A percentile compares a stretch with the other conserved stretches of the same genome.
phyloP scores from a whole-genome alignment of 352 stramenopile species.

The Phytophthora litchii region DNA sequence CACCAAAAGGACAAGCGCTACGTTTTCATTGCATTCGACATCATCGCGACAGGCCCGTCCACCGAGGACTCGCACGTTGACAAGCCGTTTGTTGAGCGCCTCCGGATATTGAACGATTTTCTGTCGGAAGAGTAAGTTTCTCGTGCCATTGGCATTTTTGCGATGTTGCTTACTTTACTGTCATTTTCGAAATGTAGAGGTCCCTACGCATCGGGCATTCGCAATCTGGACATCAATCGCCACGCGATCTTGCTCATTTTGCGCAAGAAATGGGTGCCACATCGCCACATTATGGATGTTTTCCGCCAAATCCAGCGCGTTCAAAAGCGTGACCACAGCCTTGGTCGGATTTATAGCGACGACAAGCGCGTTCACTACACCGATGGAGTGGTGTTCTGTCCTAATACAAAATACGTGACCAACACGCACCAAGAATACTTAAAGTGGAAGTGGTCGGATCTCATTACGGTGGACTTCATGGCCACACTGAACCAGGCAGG shows the following conservation, averaged over 20 bases:
- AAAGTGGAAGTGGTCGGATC: slow-evolving; percentile 93
- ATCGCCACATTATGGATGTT: slow-evolving; percentile 83
- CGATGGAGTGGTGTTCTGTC: slow-evolving; percentile 91
- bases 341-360: slow-evolving; percentile 82
- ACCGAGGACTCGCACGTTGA: slow-evolving; percentile 78
- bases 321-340: slow-evolving; percentile 76
- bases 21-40: slow-evolving; percentile 92
- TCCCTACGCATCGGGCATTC: slow-evolving; percentile 70
- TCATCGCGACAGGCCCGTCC: slow-evolving; percentile 80
- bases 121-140: slow-evolving; percentile 79
- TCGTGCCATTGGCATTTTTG: neutral
- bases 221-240: slow-evolving; percentile 64
- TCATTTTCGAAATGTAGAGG: slow-evolving; percentile 43
- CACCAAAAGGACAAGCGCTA: slow-evolving; percentile 83
- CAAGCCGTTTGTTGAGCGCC: slow-evolving; percentile 80
- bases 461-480: slow-evolving; percentile 91
- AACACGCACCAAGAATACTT: slow-evolving; percentile 90
- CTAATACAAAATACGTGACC: slow-evolving; percentile 82
- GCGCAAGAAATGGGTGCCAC: slow-evolving; percentile 84
- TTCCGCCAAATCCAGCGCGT: slow-evolving; percentile 85
- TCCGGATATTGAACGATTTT: slow-evolving; percentile 85
- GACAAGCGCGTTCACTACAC: slow-evolving; percentile 89
- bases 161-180: slow-evolving; percentile 3
- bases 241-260: slow-evolving; percentile 76
- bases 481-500: slow-evolving; percentile 57